Evolutionary conservation across 2,329 filamentous ascomycete genomes (phyloP).

Genomic region (Hypoxylon sp.): DNA sequence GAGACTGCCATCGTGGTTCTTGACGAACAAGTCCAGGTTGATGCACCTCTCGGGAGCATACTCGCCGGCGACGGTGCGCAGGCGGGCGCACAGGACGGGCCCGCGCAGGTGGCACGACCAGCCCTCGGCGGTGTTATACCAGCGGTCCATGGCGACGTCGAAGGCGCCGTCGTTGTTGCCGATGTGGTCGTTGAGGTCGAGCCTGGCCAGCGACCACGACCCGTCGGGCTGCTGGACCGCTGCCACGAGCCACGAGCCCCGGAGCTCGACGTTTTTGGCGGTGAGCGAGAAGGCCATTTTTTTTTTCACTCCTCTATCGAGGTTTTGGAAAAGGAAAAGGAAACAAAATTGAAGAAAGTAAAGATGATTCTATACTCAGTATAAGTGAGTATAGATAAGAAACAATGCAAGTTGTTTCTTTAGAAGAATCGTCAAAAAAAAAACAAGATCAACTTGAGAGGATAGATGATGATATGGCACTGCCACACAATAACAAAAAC

Average conservation of each 20-base stretch:
- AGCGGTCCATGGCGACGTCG: slow-evolving; percentile 28
- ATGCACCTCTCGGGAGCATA: slow-evolving; percentile 27
- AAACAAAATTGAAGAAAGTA: background rate
- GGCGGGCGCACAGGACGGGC: slow-evolving; percentile 24
- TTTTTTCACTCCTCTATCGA: background rate
- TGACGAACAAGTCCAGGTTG: slow-evolving; percentile 36
- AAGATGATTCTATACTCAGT: background rate
- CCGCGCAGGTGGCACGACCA: slow-evolving; percentile 32
- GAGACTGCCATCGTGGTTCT: slow-evolving; percentile 34
- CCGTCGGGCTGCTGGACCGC: slow-evolving; percentile 28
- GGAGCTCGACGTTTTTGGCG: slow-evolving; percentile 35
- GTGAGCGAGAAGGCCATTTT: slow-evolving; percentile 38
- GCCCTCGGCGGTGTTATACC: slow-evolving; percentile 25
- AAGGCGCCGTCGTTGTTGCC: slow-evolving; percentile 35
- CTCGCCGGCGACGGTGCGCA: slow-evolving; percentile 18
- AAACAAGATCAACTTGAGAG: background rate
- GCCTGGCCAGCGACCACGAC: slow-evolving; percentile 27
- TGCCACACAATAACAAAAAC: background rate
- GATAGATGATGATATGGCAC: too few relatives aligned
- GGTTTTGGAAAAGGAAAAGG: background rate
- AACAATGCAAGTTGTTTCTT: too few relatives aligned
- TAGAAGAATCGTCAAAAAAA: too few relatives aligned
- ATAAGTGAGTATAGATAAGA: background rate
- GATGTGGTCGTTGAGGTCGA: slow-evolving; percentile 37
- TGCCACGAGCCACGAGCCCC: slow-evolving; percentile 33